Evolutionary conservation across 495 filamentous ascomycete species (phyloP).

Genomic region (Daldinia childiae): DNA sequence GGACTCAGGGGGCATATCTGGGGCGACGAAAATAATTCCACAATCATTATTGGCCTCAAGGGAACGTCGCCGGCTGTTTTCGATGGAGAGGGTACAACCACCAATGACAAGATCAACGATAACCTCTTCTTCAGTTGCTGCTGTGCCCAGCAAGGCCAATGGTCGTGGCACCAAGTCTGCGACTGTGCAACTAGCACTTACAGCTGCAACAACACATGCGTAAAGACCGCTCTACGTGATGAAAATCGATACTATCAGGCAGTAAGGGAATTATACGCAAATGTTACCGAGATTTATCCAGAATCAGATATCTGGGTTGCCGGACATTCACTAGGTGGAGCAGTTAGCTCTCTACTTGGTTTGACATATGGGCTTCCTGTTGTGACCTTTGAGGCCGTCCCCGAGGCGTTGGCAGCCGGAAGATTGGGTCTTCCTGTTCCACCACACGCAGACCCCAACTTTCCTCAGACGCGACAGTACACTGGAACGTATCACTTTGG

Average conservation of each 20-base stretch:
- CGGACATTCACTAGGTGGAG: constrained; percentile 90
- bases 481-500: constrained; percentile 94
- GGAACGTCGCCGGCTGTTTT: constrained; percentile 91
- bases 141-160: constrained; percentile 89
- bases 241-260: constrained; percentile 93
- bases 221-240: constrained; percentile 74
- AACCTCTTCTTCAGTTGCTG: constrained; percentile 98
- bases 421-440: constrained; percentile 88
- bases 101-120: constrained; percentile 97
- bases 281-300: constrained; percentile 90
- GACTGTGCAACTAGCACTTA: constrained; percentile 87
- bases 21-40: constrained; percentile 82
- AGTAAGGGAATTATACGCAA: constrained; percentile 85
- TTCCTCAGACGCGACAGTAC: constrained; percentile 72
- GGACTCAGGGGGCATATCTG: constrained; percentile 94
- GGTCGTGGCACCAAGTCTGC: constrained; percentile 88
- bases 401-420: constrained; percentile 85
- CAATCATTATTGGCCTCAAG: constrained; percentile 91
- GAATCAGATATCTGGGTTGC: constrained; percentile 85
- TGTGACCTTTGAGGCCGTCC: constrained; percentile 89
- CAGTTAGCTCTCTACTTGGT: constrained; percentile 84
- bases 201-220: constrained; percentile 89
- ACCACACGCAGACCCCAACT: constrained; percentile 73
- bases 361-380: constrained; percentile 89
- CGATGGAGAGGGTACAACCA: constrained; percentile 93